These are phyloP conservation scores for Dactylellina haptotyla DNA, from an alignment of 2,329 filamentous ascomycete genomes.

Conservation along the genomic window DNA sequence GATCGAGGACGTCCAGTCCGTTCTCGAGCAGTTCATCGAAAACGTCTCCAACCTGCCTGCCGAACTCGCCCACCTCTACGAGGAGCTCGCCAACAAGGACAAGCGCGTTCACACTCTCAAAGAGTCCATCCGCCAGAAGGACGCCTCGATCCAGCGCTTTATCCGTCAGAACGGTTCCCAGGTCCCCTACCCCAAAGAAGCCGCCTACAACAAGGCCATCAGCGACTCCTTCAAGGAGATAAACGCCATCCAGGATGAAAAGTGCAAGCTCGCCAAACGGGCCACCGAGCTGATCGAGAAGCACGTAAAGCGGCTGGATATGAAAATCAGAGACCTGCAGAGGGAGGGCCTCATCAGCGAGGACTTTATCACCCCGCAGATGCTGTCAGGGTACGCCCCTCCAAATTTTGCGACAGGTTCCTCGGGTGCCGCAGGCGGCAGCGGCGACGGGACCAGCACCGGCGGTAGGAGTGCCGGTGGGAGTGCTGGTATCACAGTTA, in stretches of 20 bases:
- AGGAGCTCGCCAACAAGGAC: constrained; percentile 84
- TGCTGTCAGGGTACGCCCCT: constrained; percentile 60
- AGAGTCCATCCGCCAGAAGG: constrained; percentile 75
- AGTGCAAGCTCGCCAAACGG: constrained; percentile 75
- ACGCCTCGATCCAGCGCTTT: constrained; percentile 81
- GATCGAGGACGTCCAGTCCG: constrained; percentile 57
- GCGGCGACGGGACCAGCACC: background rate
- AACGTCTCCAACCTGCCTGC: constrained; percentile 74
- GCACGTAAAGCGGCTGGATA: constrained; percentile 67
- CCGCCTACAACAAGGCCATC: constrained; percentile 73
- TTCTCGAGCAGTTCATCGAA: constrained; percentile 58
- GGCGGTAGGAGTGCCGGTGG: background rate
- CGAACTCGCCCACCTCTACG: constrained; percentile 83
- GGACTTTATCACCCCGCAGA: constrained; percentile 65
- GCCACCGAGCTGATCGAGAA: constrained; percentile 63
- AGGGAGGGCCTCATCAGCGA: constrained; percentile 66
- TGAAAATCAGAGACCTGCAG: constrained; percentile 66
- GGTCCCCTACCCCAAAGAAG: constrained; percentile 78
- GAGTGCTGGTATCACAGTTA: constrained; percentile 11
- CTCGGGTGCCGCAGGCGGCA: background rate
- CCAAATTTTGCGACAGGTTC: constrained; percentile 23
- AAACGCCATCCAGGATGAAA: constrained; percentile 78
- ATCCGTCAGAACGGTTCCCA: constrained; percentile 81
- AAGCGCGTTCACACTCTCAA: constrained; percentile 75
- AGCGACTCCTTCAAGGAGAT: constrained; percentile 74